A percentile compares a stretch with the other conserved stretches of the same genome.
These are phyloP conservation scores for Trichocomaceae sp. DNA, from an alignment of 2,329 filamentous ascomycete species.

Conservation along the genomic window DNA sequence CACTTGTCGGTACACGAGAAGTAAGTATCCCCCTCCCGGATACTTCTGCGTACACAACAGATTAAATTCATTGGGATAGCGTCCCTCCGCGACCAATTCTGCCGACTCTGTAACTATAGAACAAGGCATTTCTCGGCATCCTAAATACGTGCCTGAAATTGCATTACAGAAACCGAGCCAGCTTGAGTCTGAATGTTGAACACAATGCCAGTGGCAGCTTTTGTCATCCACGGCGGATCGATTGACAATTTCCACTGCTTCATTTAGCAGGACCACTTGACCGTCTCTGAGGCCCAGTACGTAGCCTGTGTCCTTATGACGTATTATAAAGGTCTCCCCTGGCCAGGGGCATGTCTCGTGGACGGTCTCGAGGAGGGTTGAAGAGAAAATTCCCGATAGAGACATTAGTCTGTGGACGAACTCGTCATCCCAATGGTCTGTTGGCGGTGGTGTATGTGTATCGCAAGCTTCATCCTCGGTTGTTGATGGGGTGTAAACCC, in stretches of 20 bases:
- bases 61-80: not conserved
- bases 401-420: not conserved
- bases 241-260: not conserved
- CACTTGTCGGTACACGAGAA: not conserved
- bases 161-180: not conserved
- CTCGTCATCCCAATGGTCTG: not conserved
- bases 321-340: not conserved
- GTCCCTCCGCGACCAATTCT: not conserved
- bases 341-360: not conserved
- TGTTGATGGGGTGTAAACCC: not conserved
- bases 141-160: not conserved
- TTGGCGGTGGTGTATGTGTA: not conserved
- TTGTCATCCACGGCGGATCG: not conserved
- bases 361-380: not conserved
- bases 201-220: constrained; percentile 1
- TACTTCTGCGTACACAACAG: not conserved
- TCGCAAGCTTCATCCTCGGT: not conserved
- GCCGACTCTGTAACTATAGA: too few relatives aligned
- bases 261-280: not conserved
- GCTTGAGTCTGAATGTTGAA: not conserved
- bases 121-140: too few relatives aligned
- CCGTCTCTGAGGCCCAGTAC: not conserved
- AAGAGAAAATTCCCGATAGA: not conserved
- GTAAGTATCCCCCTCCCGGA: not conserved
- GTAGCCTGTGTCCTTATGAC: not conserved